Evolutionary conservation across 2,329 filamentous ascomycete genomes (phyloP), one percentile per base, ranked within the genome.

Genomic region (Xylariales sp.): DNA sequence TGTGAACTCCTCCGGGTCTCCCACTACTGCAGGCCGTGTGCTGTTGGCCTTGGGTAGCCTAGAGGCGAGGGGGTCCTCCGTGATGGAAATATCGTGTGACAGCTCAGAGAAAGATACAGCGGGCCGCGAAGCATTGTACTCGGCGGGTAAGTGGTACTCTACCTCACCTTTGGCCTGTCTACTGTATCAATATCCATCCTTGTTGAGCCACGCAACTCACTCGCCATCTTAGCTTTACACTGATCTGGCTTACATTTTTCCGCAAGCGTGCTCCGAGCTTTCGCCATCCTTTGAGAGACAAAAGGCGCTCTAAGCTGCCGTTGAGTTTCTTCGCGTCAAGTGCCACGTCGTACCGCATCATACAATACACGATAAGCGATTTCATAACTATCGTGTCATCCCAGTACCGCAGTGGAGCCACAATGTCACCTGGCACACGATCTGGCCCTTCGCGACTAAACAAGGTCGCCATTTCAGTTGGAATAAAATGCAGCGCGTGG

Each of bases 71-170:
- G 60, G 53, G 44, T 70, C 62, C 11, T 66, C 53, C 2, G 42
- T 33, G 4, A 62, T 51, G 7, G 40, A 32, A 5, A 56, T 53
- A 19, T 59, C 46, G 41, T 62, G 53, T 15, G 46, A 34, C 1
- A 44, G 48, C 19, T 62, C 61, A 10, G 60, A 52, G 47, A 54
- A 66, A 8, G 47, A 48, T 6, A 67, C 48, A 0, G 57, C 53
- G 2, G 61, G 63, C 4, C 65, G 54, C 2, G 57, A 46, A 6
- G 48, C 38, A 5, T 50, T 57, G 42, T 61, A 69, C 18, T 49
- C 24, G 8, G 43, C 45, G 1, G 66, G 66, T 25, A 70, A 53
- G 35, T 69, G 66, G 37, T 66, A 62, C 43, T 69, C 65, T 3
- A 69, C 53, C 51, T 15, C 32, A 13, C 32, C 32, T 21, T 21